A percentile compares a stretch with the other conserved stretches of the same genome.
These are phyloP conservation scores for Persicaria maculosa DNA, from an alignment of 148 eudicot genomes.

Conservation along the genomic window DNA sequence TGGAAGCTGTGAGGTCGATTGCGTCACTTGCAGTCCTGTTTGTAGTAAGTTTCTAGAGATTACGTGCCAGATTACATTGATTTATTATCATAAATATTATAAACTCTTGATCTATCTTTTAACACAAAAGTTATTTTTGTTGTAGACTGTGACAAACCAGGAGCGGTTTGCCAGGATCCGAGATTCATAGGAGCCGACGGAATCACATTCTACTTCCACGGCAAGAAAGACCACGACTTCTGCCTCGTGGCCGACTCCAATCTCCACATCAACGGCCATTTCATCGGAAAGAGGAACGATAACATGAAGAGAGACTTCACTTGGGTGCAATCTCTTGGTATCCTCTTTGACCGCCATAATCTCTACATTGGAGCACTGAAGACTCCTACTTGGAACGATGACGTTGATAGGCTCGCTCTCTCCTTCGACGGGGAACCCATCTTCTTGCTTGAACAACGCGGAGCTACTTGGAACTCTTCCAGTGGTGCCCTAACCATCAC, in stretches of 20 bases:
- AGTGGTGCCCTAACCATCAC: slow-evolving; percentile 7
- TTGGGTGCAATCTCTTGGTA: slow-evolving; percentile 25
- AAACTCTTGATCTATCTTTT: neutral
- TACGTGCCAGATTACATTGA: too few relatives aligned
- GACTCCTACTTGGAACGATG: slow-evolving; percentile 32
- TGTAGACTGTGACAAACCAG: slow-evolving; percentile 24
- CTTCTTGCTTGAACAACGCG: slow-evolving; percentile 14
- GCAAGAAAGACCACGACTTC: slow-evolving; percentile 18
- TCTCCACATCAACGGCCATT: slow-evolving; percentile 22
- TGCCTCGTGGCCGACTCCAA: slow-evolving; percentile 19
- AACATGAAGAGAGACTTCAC: slow-evolving; percentile 23
- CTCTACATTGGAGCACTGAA: slow-evolving; percentile 27
- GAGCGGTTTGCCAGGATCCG: slow-evolving; percentile 23
- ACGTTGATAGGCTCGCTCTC: slow-evolving; percentile 23
- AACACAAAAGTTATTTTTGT: neutral
- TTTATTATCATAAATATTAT: too few relatives aligned
- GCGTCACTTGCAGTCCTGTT: slow-evolving; percentile 43
- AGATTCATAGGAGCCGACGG: slow-evolving; percentile 20
- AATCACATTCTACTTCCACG: slow-evolving; percentile 21
- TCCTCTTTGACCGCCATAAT: slow-evolving; percentile 26
- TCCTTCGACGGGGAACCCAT: slow-evolving; percentile 24
- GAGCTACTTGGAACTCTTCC: slow-evolving; percentile 17
- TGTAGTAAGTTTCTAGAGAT: slow-evolving; percentile 23
- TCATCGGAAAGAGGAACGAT: slow-evolving; percentile 19
- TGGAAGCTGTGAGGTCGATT: slow-evolving; percentile 29